These are phyloP conservation scores for Bruguiera sexangula DNA, from an alignment of 345 rosid species.

Conservation along the genomic window DNA sequence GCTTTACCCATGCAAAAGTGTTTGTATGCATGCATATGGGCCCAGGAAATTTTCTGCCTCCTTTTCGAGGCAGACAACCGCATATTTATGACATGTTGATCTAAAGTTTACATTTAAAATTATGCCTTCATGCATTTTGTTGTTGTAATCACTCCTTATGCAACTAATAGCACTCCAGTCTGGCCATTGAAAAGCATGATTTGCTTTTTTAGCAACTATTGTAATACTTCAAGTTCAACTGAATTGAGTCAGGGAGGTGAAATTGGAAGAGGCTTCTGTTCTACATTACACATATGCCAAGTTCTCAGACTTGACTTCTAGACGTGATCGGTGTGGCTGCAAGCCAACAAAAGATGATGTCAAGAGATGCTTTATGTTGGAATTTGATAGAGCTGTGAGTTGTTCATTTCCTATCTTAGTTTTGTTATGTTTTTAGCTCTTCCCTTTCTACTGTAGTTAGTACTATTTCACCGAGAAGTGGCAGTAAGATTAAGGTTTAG, in stretches of 20 bases:
- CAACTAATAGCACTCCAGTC: neutral
- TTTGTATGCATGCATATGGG: no score
- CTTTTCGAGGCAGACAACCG: no score
- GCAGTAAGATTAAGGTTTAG: neutral
- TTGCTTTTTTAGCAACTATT: no score
- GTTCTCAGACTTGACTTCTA: slow-evolving; percentile 90
- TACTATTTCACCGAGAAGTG: neutral
- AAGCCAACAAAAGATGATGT: slow-evolving; percentile 95
- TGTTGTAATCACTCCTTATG: neutral
- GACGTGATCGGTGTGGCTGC: slow-evolving; percentile 99
- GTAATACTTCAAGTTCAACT: no score
- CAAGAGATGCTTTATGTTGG: slow-evolving; percentile 94
- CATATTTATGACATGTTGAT: neutral
- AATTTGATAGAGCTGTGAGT: slow-evolving; percentile 96
- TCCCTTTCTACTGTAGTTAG: neutral
- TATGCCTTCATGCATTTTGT: neutral
- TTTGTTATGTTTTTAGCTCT: neutral
- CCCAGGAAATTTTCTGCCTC: no score
- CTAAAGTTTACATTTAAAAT: slow-evolving; percentile 2
- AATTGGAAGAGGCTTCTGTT: slow-evolving; percentile 81
- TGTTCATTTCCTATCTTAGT: slow-evolving; percentile 26
- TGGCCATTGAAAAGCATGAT: neutral
- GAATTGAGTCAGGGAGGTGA: slow-evolving; percentile 49
- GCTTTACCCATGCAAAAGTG: neutral
- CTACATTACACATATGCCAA: slow-evolving; percentile 84